Evolutionary conservation across 345 rosid species (phyloP).

Genomic region (Excoecaria cochinchinensis): DNA sequence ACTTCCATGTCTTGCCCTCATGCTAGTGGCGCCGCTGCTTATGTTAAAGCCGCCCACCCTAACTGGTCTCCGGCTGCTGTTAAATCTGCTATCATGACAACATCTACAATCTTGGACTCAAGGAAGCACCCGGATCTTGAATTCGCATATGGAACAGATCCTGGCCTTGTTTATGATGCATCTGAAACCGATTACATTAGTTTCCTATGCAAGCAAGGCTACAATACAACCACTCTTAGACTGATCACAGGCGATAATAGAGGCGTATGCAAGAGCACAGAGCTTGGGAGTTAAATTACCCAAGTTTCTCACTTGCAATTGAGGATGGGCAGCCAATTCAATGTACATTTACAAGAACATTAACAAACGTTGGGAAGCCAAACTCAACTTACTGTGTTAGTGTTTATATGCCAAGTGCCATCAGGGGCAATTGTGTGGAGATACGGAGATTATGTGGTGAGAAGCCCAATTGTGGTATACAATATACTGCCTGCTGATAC

Average conservation of each 20-base stretch:
- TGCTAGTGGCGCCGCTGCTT: slow-evolving; percentile 34
- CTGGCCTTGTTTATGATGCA: slow-evolving; percentile 22
- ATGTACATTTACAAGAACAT: slow-evolving; percentile 37
- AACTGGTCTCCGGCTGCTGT: slow-evolving; percentile 29
- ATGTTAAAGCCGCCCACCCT: slow-evolving; percentile 36
- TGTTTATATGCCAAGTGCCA: slow-evolving; percentile 11
- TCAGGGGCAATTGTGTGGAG: slow-evolving; percentile 36
- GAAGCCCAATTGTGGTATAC: slow-evolving; percentile 37
- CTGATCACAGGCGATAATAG: slow-evolving; percentile 33
- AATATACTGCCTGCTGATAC: slow-evolving; percentile 22
- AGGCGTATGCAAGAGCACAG: slow-evolving; percentile 22
- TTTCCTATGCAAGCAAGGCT: slow-evolving; percentile 53
- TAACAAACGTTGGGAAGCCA: slow-evolving; percentile 45
- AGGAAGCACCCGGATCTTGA: slow-evolving; percentile 22
- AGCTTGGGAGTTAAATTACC: slow-evolving; percentile 46
- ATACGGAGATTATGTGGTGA: slow-evolving; percentile 32
- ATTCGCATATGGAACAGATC: slow-evolving; percentile 18
- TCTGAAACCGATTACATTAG: slow-evolving; percentile 31
- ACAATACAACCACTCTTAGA: slow-evolving; percentile 28
- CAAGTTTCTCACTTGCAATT: slow-evolving; percentile 38
- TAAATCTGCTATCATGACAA: slow-evolving; percentile 31
- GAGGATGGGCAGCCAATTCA: slow-evolving; percentile 32
- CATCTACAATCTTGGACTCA: slow-evolving; percentile 17
- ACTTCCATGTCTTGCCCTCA: slow-evolving; percentile 40
- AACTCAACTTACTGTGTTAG: slow-evolving; percentile 35